A percentile compares a stretch with the other conserved stretches of the same genome.
These are phyloP conservation scores for Aspergillus hortae DNA, from an alignment of 2,329 filamentous ascomycete species.

Conservation along the genomic window DNA sequence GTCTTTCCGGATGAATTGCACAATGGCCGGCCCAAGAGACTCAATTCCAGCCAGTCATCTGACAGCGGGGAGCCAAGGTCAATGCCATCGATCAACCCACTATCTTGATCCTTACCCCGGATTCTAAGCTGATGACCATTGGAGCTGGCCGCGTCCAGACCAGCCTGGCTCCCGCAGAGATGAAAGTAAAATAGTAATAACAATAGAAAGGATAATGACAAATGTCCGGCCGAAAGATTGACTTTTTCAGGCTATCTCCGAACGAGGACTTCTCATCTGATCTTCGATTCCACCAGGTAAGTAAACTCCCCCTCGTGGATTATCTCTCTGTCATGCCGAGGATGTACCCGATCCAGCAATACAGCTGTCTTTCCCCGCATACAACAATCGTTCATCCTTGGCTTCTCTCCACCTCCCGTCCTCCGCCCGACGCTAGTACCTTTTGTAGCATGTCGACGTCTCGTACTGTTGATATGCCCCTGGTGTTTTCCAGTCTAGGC, in stretches of 20 bases:
- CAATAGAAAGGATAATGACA: neutral
- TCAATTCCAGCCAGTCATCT: neutral
- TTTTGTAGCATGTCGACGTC: neutral
- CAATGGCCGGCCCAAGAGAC: too few species aligned
- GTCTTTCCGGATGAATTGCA: too few species aligned
- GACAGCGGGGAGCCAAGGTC: neutral
- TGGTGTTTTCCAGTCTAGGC: neutral
- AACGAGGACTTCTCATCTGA: too few species aligned
- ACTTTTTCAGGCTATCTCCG: too few species aligned
- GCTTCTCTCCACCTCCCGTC: conserved; percentile 6
- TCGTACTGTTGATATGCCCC: neutral
- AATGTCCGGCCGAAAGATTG: too few species aligned
- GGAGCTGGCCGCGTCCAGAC: neutral
- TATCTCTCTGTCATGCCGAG: neutral
- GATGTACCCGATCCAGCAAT: neutral
- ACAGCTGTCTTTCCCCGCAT: neutral
- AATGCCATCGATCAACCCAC: neutral
- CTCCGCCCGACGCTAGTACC: conserved; percentile 7
- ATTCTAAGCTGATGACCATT: neutral
- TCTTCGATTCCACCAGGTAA: too few species aligned
- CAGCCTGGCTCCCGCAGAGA: neutral
- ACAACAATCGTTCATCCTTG: neutral
- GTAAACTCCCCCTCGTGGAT: neutral
- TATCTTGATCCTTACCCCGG: neutral
- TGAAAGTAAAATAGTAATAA: too few species aligned